Conservation (phyloP, 1,139 yeast genomes). For the Yamadazyma membranifaciens region DNA sequence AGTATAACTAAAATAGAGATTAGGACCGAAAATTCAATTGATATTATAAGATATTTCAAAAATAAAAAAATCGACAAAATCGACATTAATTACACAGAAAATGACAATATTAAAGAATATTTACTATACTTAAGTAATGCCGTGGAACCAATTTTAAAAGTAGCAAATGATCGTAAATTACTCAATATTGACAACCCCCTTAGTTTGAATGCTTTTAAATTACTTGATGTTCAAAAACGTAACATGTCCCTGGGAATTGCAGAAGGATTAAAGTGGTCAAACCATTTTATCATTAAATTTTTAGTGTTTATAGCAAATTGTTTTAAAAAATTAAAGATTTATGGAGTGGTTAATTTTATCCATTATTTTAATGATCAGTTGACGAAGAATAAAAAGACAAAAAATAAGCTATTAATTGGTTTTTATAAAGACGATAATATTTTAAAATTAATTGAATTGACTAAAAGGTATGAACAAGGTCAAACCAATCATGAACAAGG, state of each 20-base stretch:
- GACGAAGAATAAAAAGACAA: slow-evolving; percentile 47
- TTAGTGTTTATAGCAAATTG: slow-evolving; percentile 77
- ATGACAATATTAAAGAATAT: slow-evolving; percentile 44
- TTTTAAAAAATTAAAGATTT: slow-evolving; percentile 65
- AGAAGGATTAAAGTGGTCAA: slow-evolving; percentile 72
- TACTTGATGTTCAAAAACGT: slow-evolving; percentile 67
- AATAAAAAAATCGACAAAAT: slow-evolving; percentile 61
- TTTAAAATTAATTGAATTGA: slow-evolving; percentile 24
- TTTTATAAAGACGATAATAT: slow-evolving; percentile 57
- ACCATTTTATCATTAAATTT: slow-evolving; percentile 57
- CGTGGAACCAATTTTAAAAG: slow-evolving; percentile 58
- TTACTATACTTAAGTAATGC: slow-evolving; percentile 50
- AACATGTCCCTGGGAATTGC: slow-evolving; percentile 51
- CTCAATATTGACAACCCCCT: slow-evolving; percentile 65
- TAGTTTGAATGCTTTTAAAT: slow-evolving; percentile 66
- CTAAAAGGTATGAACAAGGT: slow-evolving; percentile 40
- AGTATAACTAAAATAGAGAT: slow-evolving; percentile 77
- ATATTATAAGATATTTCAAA: slow-evolving; percentile 78
- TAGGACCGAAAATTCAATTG: slow-evolving; percentile 80
- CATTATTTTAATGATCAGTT: slow-evolving; percentile 60
- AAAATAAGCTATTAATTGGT: slow-evolving; percentile 58
- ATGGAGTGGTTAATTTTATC: slow-evolving; percentile 80
- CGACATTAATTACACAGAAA: slow-evolving; percentile 56
- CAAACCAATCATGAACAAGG: slow-evolving; percentile 4
- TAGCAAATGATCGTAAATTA: slow-evolving; percentile 63